These are phyloP conservation scores for Acanthamoeba culbertsoni DNA, from an alignment of 208 protist genomes.

Conservation along the genomic window DNA sequence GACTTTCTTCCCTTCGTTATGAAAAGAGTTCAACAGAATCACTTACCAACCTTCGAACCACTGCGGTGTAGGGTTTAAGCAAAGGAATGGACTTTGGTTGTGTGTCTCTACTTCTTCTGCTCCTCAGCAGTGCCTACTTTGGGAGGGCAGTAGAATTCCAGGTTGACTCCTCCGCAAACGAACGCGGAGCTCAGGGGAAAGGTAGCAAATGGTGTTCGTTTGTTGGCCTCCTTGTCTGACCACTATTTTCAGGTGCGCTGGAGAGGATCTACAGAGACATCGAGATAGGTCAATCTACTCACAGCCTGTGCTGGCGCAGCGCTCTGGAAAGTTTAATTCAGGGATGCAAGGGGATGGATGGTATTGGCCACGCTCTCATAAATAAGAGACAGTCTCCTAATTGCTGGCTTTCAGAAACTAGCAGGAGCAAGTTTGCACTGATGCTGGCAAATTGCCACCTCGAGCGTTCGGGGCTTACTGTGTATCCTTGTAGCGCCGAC, in stretches of 20 bases:
- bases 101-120: no score
- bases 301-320: not conserved
- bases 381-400: not conserved
- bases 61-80: no score
- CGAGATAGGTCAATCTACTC: not conserved
- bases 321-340: not conserved
- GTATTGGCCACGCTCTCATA: not conserved
- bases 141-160: no score
- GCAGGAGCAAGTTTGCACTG: conserved; percentile 12
- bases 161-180: no score
- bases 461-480: not conserved
- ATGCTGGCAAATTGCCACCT: conserved; percentile 16
- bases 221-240: no score
- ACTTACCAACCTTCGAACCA: no score
- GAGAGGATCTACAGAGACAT: not conserved
- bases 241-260: not conserved
- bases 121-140: no score
- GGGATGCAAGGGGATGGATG: conserved; percentile 9
- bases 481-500: not conserved
- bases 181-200: no score
- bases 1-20: no score
- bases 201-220: no score
- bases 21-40: no score
- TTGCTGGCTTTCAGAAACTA: not conserved
- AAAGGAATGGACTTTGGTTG: no score